A percentile compares a stretch with the other conserved stretches of the same genome.
These are phyloP conservation scores for Escallonia rubra DNA, from an alignment of 129 eudicot species.

Conservation along the genomic window DNA sequence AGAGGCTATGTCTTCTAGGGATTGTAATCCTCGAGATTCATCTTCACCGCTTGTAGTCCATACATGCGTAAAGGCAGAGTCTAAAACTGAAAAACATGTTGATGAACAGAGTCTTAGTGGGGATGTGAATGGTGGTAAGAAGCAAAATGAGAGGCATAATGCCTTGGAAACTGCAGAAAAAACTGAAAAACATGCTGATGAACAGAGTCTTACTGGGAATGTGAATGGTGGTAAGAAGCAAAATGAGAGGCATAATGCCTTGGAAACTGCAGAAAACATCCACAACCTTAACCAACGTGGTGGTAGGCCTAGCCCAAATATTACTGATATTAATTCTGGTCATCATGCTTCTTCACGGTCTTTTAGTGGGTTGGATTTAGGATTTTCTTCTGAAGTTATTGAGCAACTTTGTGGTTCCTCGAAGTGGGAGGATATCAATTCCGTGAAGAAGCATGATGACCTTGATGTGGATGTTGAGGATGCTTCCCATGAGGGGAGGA, in stretches of 20 bases:
- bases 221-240: neutral
- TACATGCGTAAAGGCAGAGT: conserved; percentile 4
- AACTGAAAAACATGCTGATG: conserved; percentile 1
- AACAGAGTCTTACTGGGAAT: neutral
- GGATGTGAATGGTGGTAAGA: neutral
- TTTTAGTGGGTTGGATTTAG: neutral
- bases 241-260: neutral
- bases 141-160: conserved; percentile 1
- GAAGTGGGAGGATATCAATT: too few species aligned
- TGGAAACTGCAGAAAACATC: too few species aligned
- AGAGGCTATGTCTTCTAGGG: neutral
- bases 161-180: too few species aligned
- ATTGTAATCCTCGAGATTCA: neutral
- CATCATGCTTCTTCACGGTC: too few species aligned
- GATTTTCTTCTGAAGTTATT: neutral
- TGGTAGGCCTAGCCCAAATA: neutral
- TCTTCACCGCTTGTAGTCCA: conserved; percentile 1
- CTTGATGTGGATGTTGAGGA: conserved; percentile 1
- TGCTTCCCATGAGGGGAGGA: conserved; percentile 6
- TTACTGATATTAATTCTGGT: neutral
- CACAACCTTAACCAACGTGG: neutral
- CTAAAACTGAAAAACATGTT: neutral
- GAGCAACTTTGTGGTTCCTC: neutral
- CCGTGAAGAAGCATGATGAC: neutral
- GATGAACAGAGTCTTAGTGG: neutral